phyloP scores from a whole-genome alignment of 352 stramenopile species.

The Globisporangium heterothallicum region DNA sequence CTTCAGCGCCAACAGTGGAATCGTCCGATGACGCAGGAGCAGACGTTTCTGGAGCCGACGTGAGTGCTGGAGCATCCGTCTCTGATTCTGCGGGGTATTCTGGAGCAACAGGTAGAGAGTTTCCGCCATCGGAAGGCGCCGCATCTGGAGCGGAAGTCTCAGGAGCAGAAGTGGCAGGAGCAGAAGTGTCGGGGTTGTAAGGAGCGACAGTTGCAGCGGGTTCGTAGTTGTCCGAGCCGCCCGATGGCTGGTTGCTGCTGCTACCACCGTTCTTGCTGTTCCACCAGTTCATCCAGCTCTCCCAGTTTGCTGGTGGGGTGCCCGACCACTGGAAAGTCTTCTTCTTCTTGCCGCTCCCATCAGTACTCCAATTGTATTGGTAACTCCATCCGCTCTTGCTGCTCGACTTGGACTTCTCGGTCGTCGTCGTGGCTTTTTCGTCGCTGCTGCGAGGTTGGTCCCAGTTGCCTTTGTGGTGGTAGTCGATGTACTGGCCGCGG shows the following conservation, averaged over 20 bases:
- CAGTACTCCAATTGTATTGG: background rate
- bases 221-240: conserved; percentile 3
- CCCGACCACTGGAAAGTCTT: background rate
- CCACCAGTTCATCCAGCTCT: conserved; percentile 10
- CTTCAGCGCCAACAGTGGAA: conserved; percentile 1
- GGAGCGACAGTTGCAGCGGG: conserved; percentile 11
- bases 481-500: conserved; percentile 17
- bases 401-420: background rate
- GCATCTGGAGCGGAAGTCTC: conserved; percentile 1
- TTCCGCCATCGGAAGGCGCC: background rate
- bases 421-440: conserved; percentile 1
- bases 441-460: conserved; percentile 23
- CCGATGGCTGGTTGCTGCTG: conserved; percentile 3
- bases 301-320: background rate
- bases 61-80: conserved; percentile 2
- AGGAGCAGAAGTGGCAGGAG: conserved; percentile 1
- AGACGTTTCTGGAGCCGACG: background rate
- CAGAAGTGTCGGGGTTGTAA: conserved; percentile 13
- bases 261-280: conserved; percentile 1
- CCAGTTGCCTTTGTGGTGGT: conserved; percentile 18
- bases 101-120: conserved; percentile 4
- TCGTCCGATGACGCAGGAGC: background rate
- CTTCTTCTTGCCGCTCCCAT: background rate
- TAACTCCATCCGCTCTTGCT: conserved; percentile 1
- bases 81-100: background rate